Conservation (phyloP, 2,329 filamentous ascomycete species). For the Blumeria hordei region DNA sequence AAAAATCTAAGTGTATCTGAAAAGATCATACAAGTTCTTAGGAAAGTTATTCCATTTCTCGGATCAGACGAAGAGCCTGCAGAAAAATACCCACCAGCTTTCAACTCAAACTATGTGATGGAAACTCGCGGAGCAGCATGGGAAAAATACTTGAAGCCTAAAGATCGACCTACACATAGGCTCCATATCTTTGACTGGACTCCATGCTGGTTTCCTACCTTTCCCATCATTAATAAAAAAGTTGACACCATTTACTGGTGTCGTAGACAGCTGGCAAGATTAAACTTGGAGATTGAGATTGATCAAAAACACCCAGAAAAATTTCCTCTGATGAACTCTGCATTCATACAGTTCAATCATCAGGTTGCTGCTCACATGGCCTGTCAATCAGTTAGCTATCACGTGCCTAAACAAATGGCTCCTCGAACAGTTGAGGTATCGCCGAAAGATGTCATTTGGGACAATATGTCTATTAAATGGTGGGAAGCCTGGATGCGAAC, state of each 20-base stretch:
- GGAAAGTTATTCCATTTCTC: slow-evolving; percentile 25
- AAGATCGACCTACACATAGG: slow-evolving; percentile 65
- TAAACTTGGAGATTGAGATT: slow-evolving; percentile 78
- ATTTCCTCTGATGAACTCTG: slow-evolving; percentile 82
- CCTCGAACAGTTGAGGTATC: slow-evolving; percentile 84
- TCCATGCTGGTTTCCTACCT: slow-evolving; percentile 44
- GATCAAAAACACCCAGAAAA: slow-evolving; percentile 70
- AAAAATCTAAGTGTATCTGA: not conserved
- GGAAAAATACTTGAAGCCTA: slow-evolving; percentile 60
- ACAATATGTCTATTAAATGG: slow-evolving; percentile 90
- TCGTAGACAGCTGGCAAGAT: slow-evolving; percentile 57
- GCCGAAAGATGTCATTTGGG: slow-evolving; percentile 82
- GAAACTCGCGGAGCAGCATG: slow-evolving; percentile 45
- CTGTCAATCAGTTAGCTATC: slow-evolving; percentile 75
- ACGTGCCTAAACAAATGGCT: slow-evolving; percentile 80
- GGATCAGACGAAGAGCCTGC: slow-evolving; percentile 9
- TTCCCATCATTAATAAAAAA: slow-evolving; percentile 68
- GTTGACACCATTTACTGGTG: slow-evolving; percentile 90
- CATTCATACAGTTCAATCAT: slow-evolving; percentile 96
- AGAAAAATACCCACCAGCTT: slow-evolving; percentile 33
- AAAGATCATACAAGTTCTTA: slow-evolving; percentile 23
- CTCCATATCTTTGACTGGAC: slow-evolving; percentile 36
- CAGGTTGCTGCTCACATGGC: slow-evolving; percentile 97
- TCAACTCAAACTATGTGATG: slow-evolving; percentile 34
- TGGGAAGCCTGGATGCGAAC: slow-evolving; percentile 55